Conservation (phyloP, 768 basidiomycete genomes). For the Neoboletus subvelutipes region DNA sequence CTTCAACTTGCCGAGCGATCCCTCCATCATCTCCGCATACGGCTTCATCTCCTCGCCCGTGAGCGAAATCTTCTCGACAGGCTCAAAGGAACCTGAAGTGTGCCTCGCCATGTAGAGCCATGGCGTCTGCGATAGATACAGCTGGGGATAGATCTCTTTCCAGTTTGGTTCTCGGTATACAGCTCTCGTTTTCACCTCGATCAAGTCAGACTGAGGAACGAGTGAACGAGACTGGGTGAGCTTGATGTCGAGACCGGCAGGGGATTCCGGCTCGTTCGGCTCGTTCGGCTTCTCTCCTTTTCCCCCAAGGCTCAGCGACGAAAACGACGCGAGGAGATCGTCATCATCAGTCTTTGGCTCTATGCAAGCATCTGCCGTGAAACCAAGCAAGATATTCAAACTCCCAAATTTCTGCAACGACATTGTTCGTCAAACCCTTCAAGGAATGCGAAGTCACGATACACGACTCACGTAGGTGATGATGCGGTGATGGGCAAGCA, state of each 20-base stretch:
- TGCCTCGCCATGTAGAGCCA: slow-evolving; percentile 63
- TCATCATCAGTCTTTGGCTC: slow-evolving; percentile 21
- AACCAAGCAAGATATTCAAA: slow-evolving; percentile 57
- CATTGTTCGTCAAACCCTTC: neutral
- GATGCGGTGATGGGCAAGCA: slow-evolving; percentile 61
- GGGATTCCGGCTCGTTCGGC: neutral
- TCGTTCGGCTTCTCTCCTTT: slow-evolving; percentile 1
- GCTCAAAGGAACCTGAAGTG: slow-evolving; percentile 49
- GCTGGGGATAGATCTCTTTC: slow-evolving; percentile 61
- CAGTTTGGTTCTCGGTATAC: slow-evolving; percentile 44
- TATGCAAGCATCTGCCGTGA: slow-evolving; percentile 49
- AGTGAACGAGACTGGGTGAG: slow-evolving; percentile 26
- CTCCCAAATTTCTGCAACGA: slow-evolving; percentile 52
- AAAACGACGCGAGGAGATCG: slow-evolving; percentile 27
- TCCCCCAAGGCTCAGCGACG: slow-evolving; percentile 19
- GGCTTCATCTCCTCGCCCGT: slow-evolving; percentile 28
- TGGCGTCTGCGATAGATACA: slow-evolving; percentile 67
- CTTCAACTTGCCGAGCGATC: slow-evolving; percentile 29
- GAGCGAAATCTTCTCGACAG: slow-evolving; percentile 47
- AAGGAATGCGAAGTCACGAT: neutral
- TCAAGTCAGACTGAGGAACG: slow-evolving; percentile 36
- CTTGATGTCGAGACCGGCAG: slow-evolving; percentile 19
- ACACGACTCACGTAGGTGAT: slow-evolving; percentile 53
- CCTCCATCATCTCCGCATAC: slow-evolving; percentile 20
- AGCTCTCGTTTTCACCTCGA: slow-evolving; percentile 38